Evolutionary conservation across 176 grass and related monocot genomes (phyloP), one percentile per base, ranked within the genome.

Genomic region (Microstegium vimineum): DNA sequence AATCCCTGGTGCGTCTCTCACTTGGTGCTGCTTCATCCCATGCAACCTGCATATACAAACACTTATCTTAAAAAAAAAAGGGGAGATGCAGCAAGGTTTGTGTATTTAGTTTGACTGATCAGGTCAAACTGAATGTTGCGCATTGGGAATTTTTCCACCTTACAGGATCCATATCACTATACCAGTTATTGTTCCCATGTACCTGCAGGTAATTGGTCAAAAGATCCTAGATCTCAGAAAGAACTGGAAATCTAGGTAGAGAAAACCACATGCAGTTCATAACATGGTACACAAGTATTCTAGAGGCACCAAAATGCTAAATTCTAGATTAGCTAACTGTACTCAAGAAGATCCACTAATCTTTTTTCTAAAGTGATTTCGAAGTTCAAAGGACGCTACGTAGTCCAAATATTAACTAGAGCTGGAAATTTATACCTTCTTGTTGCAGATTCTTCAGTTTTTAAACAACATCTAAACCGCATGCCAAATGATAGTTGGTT

Each of bases 401-500:
- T 42, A 84, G 25, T 77, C 57, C 71, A 84, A 13, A 79, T 43
- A 73, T 69, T 82, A 88, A 66, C 43, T 75, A 65, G 82, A 86
- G 38, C 30, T 82, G 3, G 26, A 42, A 80, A 76, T 27, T 0
- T 33, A 63, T 87, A 94, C 92, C 92, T 95, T 88, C 90, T 88
- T 47, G 87, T 92, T 86, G 88, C 88, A 74, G 90, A 90, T 72
- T 92, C 90, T 82, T 95, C 93, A 62, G 85, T n/a, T 95, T 89
- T 95, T 90, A 88, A 95, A 95, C 93, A 92, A 81, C 93, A 95
- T 51, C 93, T 79, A 57, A 95, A 95, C 56, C 93, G 79, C 93
- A 95, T 95, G n/a, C 93, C 93, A 56, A 93, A 79, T 66, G 88
- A 93, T 75, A 95, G 73, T 78, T 93, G 93, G 59, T 86, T 90